Evolutionary conservation across 2,329 filamentous ascomycete genomes (phyloP), one percentile per base, ranked within the genome.

Genomic region (Fonsecaea nubica): DNA sequence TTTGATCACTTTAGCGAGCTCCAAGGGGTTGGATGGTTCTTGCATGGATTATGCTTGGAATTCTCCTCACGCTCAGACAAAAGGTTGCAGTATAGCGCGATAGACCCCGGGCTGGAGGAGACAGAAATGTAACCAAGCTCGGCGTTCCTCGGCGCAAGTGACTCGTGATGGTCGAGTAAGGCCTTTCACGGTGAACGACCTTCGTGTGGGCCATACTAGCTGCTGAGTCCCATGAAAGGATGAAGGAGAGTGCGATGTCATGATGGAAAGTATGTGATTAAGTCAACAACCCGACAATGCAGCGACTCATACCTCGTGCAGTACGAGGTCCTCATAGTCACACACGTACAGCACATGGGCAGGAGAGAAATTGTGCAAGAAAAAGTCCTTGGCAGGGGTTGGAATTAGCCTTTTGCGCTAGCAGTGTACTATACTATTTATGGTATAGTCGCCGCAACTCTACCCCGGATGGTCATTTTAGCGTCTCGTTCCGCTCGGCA

Each of bases 331-430:
- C 25, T 25, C 25, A 25, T 0, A 25, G 25, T 2, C 25, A 25
- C 25, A 25, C 25, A 25, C 25, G 21, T n/a, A 50, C 18, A 4
- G 45, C 10, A 10, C 9, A 12, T 6, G 15, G 45, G 45, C 4
- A 5, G 45, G 45, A 50, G 45, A 25, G 45, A 50, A 30, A 50
- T 25, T 25, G 3, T 50, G 18, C 18, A 12, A 10, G 8, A 21
- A 25, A 50, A 25, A 9, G 6, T 25, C 18, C 7, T 50, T 25
- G 45, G 45, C 45, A 50, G 56, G 56, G 48, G 62, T 53, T 54
- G 33, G 25, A 40, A 59, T 64, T 64, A 59, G 56, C 45, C 55
- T 59, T 36, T 59, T 32, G 13, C 35, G 56, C 62, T 35, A 55
- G 25, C 4, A 2, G 2, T 7, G 1, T 3, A 2, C 35, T 45